These are phyloP conservation scores for Dispira parvispora DNA, from an alignment of 192 early-diverging fungal genomes.

Conservation along the genomic window DNA sequence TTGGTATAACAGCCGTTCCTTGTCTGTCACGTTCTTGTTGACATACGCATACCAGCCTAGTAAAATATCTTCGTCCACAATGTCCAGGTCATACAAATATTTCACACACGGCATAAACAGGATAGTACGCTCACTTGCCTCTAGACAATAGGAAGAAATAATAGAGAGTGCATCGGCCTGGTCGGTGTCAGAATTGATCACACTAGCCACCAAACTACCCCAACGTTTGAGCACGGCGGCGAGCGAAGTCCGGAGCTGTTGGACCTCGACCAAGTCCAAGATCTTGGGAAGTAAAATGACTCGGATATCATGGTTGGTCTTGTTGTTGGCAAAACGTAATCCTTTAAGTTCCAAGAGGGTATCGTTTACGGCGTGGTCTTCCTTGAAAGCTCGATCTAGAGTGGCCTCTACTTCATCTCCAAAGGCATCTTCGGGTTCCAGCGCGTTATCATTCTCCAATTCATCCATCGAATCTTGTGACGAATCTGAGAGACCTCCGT, in stretches of 20 bases:
- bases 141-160: conserved; percentile 33
- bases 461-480: conserved; percentile 13
- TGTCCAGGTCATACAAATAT: conserved; percentile 58
- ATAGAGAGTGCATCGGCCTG: conserved; percentile 50
- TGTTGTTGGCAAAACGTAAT: conserved; percentile 72
- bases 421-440: conserved; percentile 13
- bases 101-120: conserved; percentile 42
- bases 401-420: conserved; percentile 35
- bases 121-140: conserved; percentile 23
- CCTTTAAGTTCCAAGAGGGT: conserved; percentile 73
- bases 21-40: conserved; percentile 21
- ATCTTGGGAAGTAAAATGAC: conserved; percentile 54
- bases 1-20: conserved; percentile 31
- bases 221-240: conserved; percentile 38
- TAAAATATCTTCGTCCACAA: conserved; percentile 68
- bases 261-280: conserved; percentile 38
- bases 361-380: conserved; percentile 54
- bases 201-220: conserved; percentile 47
- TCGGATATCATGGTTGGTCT: conserved; percentile 62
- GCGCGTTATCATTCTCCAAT: conserved; percentile 26
- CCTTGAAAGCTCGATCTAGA: conserved; percentile 62
- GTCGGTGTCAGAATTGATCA: conserved; percentile 47
- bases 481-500: background rate
- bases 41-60: conserved; percentile 51
- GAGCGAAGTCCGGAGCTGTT: conserved; percentile 23